Evolutionary conservation across 768 basidiomycete species (phyloP).

Genomic region (Termitomyces heimii): DNA sequence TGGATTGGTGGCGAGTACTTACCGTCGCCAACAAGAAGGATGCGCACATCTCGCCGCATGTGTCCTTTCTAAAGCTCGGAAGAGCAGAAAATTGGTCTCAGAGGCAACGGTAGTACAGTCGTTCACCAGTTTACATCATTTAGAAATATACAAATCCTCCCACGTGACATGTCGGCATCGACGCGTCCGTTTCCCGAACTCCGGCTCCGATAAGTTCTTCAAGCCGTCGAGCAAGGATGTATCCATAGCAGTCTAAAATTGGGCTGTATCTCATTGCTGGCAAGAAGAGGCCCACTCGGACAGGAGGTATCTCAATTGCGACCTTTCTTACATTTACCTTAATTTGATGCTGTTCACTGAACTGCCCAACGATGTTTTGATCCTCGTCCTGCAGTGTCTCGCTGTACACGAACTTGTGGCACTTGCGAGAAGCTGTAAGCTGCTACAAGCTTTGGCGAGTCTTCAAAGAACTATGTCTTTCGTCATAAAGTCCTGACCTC

Average conservation of each 20-base stretch:
- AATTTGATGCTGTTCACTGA: conserved; percentile 21
- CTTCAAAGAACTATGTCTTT: background rate
- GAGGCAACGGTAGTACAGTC: background rate
- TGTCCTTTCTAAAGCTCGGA: conserved; percentile 12
- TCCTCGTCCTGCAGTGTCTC: conserved; percentile 45
- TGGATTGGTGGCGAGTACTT: conserved; percentile 19
- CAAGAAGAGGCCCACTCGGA: background rate
- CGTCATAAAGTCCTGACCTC: background rate
- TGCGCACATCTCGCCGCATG: conserved; percentile 92
- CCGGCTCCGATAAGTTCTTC: background rate
- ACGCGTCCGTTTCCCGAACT: background rate
- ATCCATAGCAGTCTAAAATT: background rate
- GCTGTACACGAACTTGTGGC: conserved; percentile 34
- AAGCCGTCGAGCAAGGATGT: background rate
- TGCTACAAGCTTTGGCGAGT: conserved; percentile 40
- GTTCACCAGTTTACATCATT: conserved; percentile 9
- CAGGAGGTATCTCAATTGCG: background rate
- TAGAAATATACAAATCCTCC: conserved; percentile 1
- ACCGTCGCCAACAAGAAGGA: conserved; percentile 94
- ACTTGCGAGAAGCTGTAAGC: conserved; percentile 34
- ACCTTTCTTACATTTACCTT: background rate
- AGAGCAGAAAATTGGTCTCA: conserved; percentile 3
- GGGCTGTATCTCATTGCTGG: background rate
- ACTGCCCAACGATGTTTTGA: conserved; percentile 51
- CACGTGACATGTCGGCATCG: conserved; percentile 14